Evolutionary conservation across 2,329 filamentous ascomycete species (phyloP).

Genomic region (Fonsecaea erecta): DNA sequence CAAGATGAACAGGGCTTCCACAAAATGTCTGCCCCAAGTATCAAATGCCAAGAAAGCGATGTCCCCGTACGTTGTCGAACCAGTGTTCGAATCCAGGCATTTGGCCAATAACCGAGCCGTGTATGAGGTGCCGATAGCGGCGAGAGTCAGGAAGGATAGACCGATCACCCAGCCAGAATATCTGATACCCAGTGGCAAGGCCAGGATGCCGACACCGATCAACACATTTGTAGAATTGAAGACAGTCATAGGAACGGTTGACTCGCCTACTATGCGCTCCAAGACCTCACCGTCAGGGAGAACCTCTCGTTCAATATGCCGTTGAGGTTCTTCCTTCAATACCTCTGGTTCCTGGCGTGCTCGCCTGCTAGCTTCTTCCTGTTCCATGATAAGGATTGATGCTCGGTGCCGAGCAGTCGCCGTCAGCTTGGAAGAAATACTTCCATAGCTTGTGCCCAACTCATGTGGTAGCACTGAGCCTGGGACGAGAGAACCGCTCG

Average conservation of each 20-base stretch:
- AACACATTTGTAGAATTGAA: constrained; percentile 96
- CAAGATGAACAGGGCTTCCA: constrained; percentile 83
- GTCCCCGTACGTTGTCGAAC: constrained; percentile 91
- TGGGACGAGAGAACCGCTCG: constrained; percentile 15
- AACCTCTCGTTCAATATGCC: constrained; percentile 32
- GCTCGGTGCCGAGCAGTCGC: constrained; percentile 62
- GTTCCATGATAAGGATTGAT: constrained; percentile 58
- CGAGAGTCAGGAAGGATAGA: constrained; percentile 72
- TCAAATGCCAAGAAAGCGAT: constrained; percentile 91
- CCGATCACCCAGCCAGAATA: constrained; percentile 90
- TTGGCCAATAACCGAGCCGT: constrained; percentile 84
- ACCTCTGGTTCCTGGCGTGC: constrained; percentile 37
- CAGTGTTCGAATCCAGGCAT: constrained; percentile 84
- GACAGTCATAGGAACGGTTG: constrained; percentile 91
- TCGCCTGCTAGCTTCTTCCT: constrained; percentile 51
- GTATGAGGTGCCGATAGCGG: constrained; percentile 78
- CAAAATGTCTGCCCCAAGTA: constrained; percentile 75
- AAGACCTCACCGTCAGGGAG: constrained; percentile 69
- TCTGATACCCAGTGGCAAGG: constrained; percentile 82
- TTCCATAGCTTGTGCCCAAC: constrained; percentile 63
- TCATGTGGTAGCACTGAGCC: constrained; percentile 17
- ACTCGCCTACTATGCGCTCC: constrained; percentile 84
- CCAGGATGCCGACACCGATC: constrained; percentile 87
- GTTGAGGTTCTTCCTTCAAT: constrained; percentile 33
- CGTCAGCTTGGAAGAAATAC: constrained; percentile 61